Base-by-base conservation (phyloP, 345 rosid species). In the Rhodomyrtus tomentosa region DNA sequence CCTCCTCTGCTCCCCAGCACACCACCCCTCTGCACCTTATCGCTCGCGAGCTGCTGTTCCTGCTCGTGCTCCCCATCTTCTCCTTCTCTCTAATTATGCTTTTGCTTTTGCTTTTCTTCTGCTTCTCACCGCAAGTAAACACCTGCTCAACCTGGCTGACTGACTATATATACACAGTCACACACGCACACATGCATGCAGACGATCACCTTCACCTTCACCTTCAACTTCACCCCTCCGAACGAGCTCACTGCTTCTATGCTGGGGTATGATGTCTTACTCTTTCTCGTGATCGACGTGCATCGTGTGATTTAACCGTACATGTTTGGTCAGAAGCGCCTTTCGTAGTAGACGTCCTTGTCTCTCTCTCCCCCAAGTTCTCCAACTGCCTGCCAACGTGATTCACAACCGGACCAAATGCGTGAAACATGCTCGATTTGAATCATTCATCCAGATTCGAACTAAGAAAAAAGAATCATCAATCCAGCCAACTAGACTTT, bases 1-100 rank as follows among this genome's bases (percentile, higher is more conserved):
- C 42, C 85, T 92, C 90, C 62, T 83, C 95, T n/a, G 74, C 50
- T 83, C 92, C 95, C 95, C 94, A 91, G 68, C 91, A 83, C 25
- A 94, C 95, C 18, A 90, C 92, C 36, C 90, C 94, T 94, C 88
- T 82, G 29, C 52, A 2, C 3, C 13, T 36, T 68, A 68, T 18
- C 76, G 18, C 76, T 10, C 20, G 24, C 2, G 76, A 68, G 24
- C 76, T 68, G 45, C 76, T 36, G n/a, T n/a, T n/a, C n/a, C n/a
- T n/a, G n/a, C n/a, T n/a, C n/a, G n/a, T n/a, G n/a, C n/a, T n/a
- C n/a, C n/a, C n/a, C 50, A 10, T 49, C 76, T 32, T 68, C 76
- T 36, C 76, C 40, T 20, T 62, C 74, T 32, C 74, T 62, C 42
- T 32, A 16, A 4, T 50, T 11, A 11, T 12, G 51, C 15, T n/a